Percentiles rank a stretch among this genome's conserved stretches.
phyloP scores from a whole-genome alignment of 495 filamentous ascomycete species.

The Trichoderma virens region DNA sequence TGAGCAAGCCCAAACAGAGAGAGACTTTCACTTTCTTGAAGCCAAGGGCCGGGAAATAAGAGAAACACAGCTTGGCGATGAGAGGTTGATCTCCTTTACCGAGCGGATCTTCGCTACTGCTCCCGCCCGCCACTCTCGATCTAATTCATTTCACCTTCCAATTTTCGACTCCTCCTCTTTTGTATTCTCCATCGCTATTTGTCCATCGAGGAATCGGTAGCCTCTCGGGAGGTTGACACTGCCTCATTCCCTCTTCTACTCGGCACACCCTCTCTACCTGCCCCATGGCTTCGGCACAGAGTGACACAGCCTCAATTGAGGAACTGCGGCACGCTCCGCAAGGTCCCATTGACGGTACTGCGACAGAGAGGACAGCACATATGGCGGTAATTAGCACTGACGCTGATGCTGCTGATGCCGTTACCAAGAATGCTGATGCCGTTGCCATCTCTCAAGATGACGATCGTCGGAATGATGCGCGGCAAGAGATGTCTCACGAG shows the following conservation, averaged over 20 bases:
- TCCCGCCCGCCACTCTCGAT: not conserved
- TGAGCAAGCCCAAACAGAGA: not conserved
- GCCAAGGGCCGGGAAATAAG: not conserved
- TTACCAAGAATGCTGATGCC: not conserved
- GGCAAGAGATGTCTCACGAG: not conserved
- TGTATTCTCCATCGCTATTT: not conserved
- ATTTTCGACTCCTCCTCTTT: not conserved
- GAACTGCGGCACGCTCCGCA: not conserved
- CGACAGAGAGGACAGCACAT: not conserved
- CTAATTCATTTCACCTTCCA: not conserved
- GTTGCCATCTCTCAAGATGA: not conserved
- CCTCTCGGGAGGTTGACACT: not conserved
- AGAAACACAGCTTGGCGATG: not conserved
- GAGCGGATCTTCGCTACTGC: not conserved
- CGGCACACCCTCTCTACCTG: not conserved
- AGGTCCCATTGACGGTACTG: not conserved
- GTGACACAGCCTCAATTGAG: constrained; percentile 5
- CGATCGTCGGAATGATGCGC: not conserved
- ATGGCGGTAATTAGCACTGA: not conserved
- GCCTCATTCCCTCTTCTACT: not conserved
- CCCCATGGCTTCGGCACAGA: not conserved
- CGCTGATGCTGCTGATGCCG: not conserved
- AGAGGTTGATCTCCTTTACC: not conserved
- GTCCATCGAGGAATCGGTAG: not conserved
- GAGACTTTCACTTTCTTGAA: not conserved